These are phyloP conservation scores for Aspergillus ruber DNA, from an alignment of 2,329 filamentous ascomycete species.

Conservation along the genomic window DNA sequence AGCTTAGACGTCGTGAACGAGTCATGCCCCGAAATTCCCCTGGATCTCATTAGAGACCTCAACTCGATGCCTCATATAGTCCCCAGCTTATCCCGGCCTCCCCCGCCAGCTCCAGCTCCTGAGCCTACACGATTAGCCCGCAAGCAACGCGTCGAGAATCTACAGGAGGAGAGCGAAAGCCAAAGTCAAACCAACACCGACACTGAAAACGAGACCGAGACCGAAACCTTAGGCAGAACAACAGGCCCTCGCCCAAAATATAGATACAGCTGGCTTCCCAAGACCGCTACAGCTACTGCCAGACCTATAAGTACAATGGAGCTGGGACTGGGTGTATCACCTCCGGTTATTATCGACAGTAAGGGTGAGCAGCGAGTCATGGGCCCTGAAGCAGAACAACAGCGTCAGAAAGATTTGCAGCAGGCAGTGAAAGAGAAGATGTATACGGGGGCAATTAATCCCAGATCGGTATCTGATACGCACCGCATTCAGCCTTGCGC, in stretches of 20 bases:
- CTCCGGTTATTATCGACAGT: conserved; percentile 16
- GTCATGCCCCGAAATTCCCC: conserved; percentile 11
- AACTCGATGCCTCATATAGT: conserved; percentile 1
- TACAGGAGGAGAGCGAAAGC: not conserved
- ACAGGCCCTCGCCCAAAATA: not conserved
- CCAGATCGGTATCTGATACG: not conserved
- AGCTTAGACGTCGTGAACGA: not conserved
- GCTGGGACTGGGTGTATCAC: conserved; percentile 1
- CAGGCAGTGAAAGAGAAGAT: conserved; percentile 21
- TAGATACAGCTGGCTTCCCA: conserved; percentile 1
- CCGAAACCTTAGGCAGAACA: not conserved
- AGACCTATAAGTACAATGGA: not conserved
- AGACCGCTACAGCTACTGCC: not conserved
- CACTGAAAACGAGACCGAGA: not conserved
- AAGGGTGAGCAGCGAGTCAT: conserved; percentile 15
- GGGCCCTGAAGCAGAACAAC: conserved; percentile 12
- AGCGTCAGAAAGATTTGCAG: conserved; percentile 14
- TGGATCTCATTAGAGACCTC: conserved; percentile 1
- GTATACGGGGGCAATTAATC: conserved; percentile 11
- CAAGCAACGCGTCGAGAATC: not conserved
- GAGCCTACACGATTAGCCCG: not conserved
- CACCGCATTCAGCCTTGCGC: not conserved
- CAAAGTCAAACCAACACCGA: not conserved
- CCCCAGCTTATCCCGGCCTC: conserved; percentile 9
- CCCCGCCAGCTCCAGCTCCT: not conserved